Base-by-base conservation (phyloP, 208 protist genomes). In the Zelonia costaricensis region DNA sequence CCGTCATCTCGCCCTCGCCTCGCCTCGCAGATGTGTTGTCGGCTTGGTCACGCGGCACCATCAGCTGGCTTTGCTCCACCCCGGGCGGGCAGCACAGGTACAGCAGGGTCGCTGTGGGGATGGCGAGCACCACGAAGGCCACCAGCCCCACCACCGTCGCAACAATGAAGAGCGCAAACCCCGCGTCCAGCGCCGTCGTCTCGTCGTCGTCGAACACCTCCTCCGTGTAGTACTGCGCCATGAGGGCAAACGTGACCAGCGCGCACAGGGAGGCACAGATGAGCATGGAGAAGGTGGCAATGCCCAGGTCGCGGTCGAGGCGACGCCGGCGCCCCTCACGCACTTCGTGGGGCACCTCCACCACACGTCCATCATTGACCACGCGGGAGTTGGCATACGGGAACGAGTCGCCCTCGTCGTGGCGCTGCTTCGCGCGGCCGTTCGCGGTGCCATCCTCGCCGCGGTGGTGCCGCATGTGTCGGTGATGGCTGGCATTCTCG, bases 281-380 rank as follows among this genome's bases (percentile, higher is more conserved):
- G 10, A 67, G 59, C 58, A 71, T 12, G 22, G 44, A 71, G 44
- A 65, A 69, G 42, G 25, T 40, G 16, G 47, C 22, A 15, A 62
- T 47, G 30, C 31, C 51, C 35, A 67, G 0, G 18, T 52, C n/a
- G 8, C 61, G 9, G 25, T 59, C 61, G 30, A 31, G 33, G 16
- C 25, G 23, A 1, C 51, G 62, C 1, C 53, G 53, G 12, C n/a
- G 10, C 35, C 0, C 9, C 36, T 62, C 53, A 12, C 30, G 22
- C 35, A 31, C 52, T 45, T 69, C 62, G 27, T 56, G 43, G 25
- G 52, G 45, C 31, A 65, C 39, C 9, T 23, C 7, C 18, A 15
- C 23, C 2, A 54, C 46, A n/a, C 13, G 36, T 10, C 23, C 23
- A 33, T 27, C 31, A 20, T 61, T 46, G 12, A 4, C 20, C 1